These are phyloP conservation scores for Piper longum DNA, from an alignment of 164 flowering plant genomes.

Conservation along the genomic window DNA sequence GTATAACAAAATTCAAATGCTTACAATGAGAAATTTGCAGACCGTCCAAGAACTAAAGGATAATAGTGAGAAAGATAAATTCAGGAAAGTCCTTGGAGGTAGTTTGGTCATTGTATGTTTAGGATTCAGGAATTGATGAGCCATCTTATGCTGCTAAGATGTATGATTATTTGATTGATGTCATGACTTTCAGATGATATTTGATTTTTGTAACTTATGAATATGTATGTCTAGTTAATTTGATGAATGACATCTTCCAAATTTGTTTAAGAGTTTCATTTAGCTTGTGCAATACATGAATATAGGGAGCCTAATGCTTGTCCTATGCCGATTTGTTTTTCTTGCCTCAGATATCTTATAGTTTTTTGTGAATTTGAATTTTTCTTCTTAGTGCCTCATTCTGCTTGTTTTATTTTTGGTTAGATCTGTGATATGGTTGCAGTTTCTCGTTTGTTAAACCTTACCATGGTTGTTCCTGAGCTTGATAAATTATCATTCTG, in stretches of 20 bases:
- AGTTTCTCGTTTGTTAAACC: constrained; percentile 78
- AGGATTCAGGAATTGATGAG: no score
- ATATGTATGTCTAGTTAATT: not conserved
- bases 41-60: no score
- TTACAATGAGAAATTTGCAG: no score
- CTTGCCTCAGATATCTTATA: not conserved
- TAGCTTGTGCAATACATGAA: not conserved
- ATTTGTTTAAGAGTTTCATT: not conserved
- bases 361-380: not conserved
- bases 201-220: not conserved
- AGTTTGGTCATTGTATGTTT: no score
- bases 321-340: not conserved
- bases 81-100: no score
- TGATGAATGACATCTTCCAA: no score
- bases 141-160: no score
- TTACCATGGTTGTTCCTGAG: constrained; percentile 89
- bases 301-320: not conserved
- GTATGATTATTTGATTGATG: no score
- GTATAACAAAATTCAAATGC: no score
- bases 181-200: no score
- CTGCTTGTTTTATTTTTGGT: constrained; percentile 3
- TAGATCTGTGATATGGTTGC: constrained; percentile 99
- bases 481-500: constrained; percentile 96
- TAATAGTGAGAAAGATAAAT: no score
- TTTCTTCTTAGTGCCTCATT: not conserved